phyloP scores from a whole-genome alignment of 2,329 filamentous ascomycete genomes.

The Botryotinia convoluta region DNA sequence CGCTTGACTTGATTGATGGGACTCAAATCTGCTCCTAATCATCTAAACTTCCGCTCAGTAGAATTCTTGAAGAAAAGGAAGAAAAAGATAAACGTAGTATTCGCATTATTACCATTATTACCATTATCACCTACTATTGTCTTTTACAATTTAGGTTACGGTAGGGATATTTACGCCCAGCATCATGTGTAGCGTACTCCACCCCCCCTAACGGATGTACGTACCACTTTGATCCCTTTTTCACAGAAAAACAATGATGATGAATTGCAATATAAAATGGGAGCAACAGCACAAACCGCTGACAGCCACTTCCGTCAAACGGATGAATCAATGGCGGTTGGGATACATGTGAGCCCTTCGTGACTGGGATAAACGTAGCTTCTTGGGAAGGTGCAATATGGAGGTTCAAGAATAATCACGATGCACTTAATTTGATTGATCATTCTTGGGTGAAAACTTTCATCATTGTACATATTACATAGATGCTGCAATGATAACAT shows the following conservation, averaged over 20 bases:
- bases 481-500: neutral
- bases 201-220: neutral
- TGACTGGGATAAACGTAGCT: neutral
- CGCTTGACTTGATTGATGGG: neutral
- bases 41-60: neutral
- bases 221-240: neutral
- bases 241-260: neutral
- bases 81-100: neutral
- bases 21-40: neutral
- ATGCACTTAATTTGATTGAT: neutral
- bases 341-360: neutral
- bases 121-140: too few relatives aligned
- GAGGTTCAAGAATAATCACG: neutral
- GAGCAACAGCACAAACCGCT: constrained; percentile 7
- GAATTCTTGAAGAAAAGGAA: neutral
- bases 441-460: neutral
- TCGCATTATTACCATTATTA: neutral
- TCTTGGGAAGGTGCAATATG: neutral
- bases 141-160: neutral
- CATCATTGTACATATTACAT: constrained; percentile 12
- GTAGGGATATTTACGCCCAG: neutral
- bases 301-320: constrained; percentile 5
- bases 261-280: neutral
- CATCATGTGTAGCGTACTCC: neutral
- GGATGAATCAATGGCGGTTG: neutral